Evolutionary conservation across 2,329 filamentous ascomycete genomes (phyloP), one percentile per base, ranked within the genome.

Genomic region (Ceratocystis variospora): DNA sequence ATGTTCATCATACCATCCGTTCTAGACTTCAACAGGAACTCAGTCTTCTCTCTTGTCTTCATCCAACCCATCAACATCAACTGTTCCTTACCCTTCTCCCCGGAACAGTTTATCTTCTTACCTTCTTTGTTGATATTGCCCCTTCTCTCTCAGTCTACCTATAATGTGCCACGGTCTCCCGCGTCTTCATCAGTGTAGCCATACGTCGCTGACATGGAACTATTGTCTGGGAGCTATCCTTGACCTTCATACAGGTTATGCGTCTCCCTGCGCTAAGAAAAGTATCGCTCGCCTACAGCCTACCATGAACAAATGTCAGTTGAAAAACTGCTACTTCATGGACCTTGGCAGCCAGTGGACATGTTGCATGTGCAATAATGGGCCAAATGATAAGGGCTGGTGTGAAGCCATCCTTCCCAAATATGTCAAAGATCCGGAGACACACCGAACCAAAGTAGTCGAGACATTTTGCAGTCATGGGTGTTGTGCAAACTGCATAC

Each of bases 151-250:
- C 53, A 25, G 19, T 33, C 12, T 28, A 17, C 64, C 53, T 71
- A 74, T 71, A 28, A 83, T 83, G 81, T 83, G 81, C 70, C 77
- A 80, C 75, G 80, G 79, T 63, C 80, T 81, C 69, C 81, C 81
- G 66, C 78, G 79, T 63, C 74, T 75, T 69, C 81, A 83, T 69
- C 74, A 78, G 15, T 83, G 81, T 71, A 76, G 77, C 28, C 81
- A 83, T 72, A 79, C 78, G n/a, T 82, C 80, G 61, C 76, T 82
- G 69, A 78, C 77, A 68, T 83, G 80, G 79, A 76, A 80, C 70
- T 82, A 82, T 72, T 83, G 81, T 70, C 78, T 80, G 0, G 73
- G 73, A 17, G 73, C 72, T 4, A 33, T 75, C 68, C 78, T 82
- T 67, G 79, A 83, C 71, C 72, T 80, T 41, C 72, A 75, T 45